These are phyloP conservation scores for Leccinum longicurvipes DNA, from an alignment of 768 basidiomycete species.

Conservation along the genomic window DNA sequence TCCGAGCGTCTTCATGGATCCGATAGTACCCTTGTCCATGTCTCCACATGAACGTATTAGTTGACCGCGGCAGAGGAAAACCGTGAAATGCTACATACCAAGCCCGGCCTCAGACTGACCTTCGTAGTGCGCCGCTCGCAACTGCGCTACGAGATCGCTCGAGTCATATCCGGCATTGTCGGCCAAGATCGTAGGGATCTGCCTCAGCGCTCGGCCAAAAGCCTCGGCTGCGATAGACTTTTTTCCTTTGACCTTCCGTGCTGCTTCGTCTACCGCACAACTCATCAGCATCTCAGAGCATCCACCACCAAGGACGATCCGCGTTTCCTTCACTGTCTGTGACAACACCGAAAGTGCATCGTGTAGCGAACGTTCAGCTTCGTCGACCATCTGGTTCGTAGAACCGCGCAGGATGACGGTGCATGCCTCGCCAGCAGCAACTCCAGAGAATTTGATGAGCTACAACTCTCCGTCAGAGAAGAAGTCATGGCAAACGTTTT, in stretches of 20 bases:
- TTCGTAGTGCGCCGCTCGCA: constrained; percentile 93
- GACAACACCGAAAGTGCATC: constrained; percentile 97
- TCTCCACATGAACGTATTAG: constrained; percentile 42
- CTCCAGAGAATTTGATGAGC: constrained; percentile 99
- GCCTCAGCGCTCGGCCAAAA: constrained; percentile 82
- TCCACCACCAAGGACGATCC: constrained; percentile 91
- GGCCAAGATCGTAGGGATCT: constrained; percentile 94
- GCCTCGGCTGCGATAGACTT: constrained; percentile 94
- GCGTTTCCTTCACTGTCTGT: constrained; percentile 96
- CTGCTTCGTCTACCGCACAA: constrained; percentile 87
- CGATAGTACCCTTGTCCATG: constrained; percentile 83
- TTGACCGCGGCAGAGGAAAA: background rate
- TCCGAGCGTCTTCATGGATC: constrained; percentile 83
- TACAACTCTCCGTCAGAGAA: constrained; percentile 31
- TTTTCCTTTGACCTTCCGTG: constrained; percentile 84
- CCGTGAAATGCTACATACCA: constrained; percentile 47
- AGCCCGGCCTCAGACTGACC: constrained; percentile 84
- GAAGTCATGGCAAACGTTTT: background rate
- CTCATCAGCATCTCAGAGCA: constrained; percentile 99
- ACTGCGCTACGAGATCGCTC: constrained; percentile 85
- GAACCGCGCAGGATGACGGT: constrained; percentile 97
- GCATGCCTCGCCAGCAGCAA: constrained; percentile 96
- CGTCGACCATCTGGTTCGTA: constrained; percentile 98
- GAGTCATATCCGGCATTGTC: constrained; percentile 99
- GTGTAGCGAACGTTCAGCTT: constrained; percentile 95